phyloP scores from a whole-genome alignment of 2,329 filamentous ascomycete species.

The Corinectria fuckeliana region DNA sequence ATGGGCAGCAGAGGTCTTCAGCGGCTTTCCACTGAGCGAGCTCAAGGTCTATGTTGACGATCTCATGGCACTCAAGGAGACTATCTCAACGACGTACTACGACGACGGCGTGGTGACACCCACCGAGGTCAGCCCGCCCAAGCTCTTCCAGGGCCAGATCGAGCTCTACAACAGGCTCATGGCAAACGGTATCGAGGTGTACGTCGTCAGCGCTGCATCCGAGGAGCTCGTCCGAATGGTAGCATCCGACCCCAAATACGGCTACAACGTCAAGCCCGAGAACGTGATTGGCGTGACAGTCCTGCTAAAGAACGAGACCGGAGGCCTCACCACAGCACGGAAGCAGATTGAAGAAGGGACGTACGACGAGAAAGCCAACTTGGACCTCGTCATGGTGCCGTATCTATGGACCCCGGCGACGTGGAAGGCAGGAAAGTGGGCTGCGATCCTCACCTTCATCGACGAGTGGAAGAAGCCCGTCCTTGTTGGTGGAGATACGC shows the following conservation, averaged over 20 bases:
- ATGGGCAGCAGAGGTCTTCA: constrained; percentile 50
- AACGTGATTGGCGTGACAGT: constrained; percentile 53
- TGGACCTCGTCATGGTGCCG: constrained; percentile 48
- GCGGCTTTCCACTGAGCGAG: constrained; percentile 51
- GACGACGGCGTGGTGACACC: constrained; percentile 41
- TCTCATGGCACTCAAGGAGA: constrained; percentile 50
- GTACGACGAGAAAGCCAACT: constrained; percentile 46
- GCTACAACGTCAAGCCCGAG: constrained; percentile 52
- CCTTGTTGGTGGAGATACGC: constrained; percentile 51
- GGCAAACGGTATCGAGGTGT: constrained; percentile 52
- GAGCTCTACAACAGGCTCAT: constrained; percentile 53
- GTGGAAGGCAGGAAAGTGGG: constrained; percentile 53
- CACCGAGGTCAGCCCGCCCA: constrained; percentile 43
- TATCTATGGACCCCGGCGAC: constrained; percentile 52
- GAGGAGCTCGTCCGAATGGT: constrained; percentile 56
- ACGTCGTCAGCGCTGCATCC: constrained; percentile 50
- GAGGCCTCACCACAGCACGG: constrained; percentile 44
- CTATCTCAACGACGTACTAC: constrained; percentile 46
- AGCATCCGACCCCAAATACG: constrained; percentile 51
- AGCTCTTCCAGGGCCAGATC: constrained; percentile 47
- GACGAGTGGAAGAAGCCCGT: constrained; percentile 52
- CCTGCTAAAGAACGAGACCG: constrained; percentile 42
- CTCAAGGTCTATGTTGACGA: constrained; percentile 55
- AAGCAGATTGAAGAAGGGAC: constrained; percentile 48
- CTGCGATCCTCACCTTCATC: constrained; percentile 51